Conservation (phyloP, 345 rosid species). For the Murraya paniculata region DNA sequence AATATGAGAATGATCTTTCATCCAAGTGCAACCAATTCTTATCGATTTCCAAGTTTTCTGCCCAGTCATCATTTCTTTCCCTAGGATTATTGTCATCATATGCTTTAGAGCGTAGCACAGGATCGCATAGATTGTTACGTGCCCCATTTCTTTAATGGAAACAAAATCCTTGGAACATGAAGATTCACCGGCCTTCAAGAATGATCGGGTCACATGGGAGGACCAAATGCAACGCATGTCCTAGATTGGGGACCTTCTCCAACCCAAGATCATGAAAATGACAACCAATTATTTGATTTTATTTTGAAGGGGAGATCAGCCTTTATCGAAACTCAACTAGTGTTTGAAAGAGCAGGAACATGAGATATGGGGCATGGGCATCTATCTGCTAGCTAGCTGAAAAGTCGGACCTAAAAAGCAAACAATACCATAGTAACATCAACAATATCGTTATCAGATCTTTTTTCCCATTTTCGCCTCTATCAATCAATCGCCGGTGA, state of each 20-base stretch:
- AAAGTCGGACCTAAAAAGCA: not conserved
- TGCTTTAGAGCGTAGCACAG: no score
- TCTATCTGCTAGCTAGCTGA: not conserved
- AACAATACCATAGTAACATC: not conserved
- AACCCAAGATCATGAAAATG: not conserved
- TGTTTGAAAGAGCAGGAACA: not conserved
- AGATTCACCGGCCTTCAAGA: not conserved
- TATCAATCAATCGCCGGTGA: not conserved
- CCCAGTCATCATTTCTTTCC: not conserved
- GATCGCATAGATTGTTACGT: no score
- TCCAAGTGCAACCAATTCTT: not conserved
- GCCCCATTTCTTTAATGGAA: no score
- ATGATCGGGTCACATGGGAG: not conserved
- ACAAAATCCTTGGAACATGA: no score
- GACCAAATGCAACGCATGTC: not conserved
- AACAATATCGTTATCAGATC: not conserved
- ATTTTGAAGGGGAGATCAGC: not conserved
- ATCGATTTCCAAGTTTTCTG: not conserved
- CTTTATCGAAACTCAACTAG: not conserved
- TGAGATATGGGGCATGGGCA: not conserved
- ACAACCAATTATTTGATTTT: not conserved
- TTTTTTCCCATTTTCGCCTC: not conserved
- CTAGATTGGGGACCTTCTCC: not conserved
- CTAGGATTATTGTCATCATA: not conserved
- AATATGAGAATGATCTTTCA: not conserved